Evolutionary conservation across 768 basidiomycete species (phyloP).

Genomic region (Boletus tomentosulus): DNA sequence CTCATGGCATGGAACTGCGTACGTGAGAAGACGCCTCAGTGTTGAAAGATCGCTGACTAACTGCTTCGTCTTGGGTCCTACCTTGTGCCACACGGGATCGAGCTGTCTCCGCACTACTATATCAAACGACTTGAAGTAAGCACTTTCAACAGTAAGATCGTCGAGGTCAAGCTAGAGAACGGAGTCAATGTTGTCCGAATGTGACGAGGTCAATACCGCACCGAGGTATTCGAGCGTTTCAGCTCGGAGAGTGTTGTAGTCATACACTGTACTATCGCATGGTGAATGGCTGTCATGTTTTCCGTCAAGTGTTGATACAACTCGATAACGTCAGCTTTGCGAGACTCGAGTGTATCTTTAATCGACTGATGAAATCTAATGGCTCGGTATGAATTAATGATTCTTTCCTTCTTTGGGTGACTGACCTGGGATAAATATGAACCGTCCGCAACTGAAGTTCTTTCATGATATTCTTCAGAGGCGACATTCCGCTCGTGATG

Average conservation of each 20-base stretch:
- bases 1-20: conserved; percentile 23
- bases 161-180: conserved; percentile 81
- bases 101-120: conserved; percentile 82
- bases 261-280: conserved; percentile 93
- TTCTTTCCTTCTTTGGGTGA: neutral
- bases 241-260: conserved; percentile 83
- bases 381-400: neutral
- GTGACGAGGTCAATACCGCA: conserved; percentile 20
- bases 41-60: conserved; percentile 85
- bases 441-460: conserved; percentile 87
- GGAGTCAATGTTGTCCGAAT: neutral
- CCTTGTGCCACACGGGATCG: conserved; percentile 95
- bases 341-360: conserved; percentile 73
- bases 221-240: conserved; percentile 79
- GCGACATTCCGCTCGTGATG: conserved; percentile 89
- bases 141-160: conserved; percentile 87
- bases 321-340: conserved; percentile 89
- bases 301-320: conserved; percentile 82
- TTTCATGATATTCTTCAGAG: conserved; percentile 88
- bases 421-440: conserved; percentile 86
- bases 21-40: conserved; percentile 79
- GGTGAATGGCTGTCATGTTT: conserved; percentile 88
- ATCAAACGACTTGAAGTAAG: conserved; percentile 93
- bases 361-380: conserved; percentile 86
- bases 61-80: conserved; percentile 87